These are phyloP conservation scores for Vitis vinifera DNA, from an alignment of 164 flowering plant species.

Conservation along the genomic window DNA sequence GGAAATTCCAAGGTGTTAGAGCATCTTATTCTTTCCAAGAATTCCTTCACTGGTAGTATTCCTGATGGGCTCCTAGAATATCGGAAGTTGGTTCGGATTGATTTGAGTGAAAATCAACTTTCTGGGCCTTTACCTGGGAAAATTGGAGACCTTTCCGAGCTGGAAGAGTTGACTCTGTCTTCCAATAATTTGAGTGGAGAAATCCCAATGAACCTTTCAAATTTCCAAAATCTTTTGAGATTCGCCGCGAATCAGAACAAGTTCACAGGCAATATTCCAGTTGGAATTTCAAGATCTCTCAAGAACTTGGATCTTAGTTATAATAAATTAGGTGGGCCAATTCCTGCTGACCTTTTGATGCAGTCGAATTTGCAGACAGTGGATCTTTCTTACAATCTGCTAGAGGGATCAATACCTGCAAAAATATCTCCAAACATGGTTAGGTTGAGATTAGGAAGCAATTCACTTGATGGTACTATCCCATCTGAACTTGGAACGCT, in stretches of 20 bases:
- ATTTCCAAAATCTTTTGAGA: slow-evolving; percentile 24
- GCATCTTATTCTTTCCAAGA: slow-evolving; percentile 26
- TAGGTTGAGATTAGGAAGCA: slow-evolving; percentile 44
- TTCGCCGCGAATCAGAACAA: slow-evolving; percentile 46
- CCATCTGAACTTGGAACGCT: slow-evolving; percentile 23
- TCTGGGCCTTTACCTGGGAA: slow-evolving; percentile 31
- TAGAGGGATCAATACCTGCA: slow-evolving; percentile 37
- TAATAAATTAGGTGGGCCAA: slow-evolving; percentile 32
- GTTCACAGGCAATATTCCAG: slow-evolving; percentile 37
- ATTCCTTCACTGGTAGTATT: slow-evolving; percentile 19
- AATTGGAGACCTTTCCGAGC: slow-evolving; percentile 30
- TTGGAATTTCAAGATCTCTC: slow-evolving; percentile 22
- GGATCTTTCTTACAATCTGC: slow-evolving; percentile 37
- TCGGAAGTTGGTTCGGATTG: slow-evolving; percentile 35
- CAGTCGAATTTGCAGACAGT: slow-evolving; percentile 31
- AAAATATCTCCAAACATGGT: slow-evolving; percentile 27
- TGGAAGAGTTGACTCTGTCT: slow-evolving; percentile 35
- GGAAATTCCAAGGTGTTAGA: slow-evolving; percentile 28
- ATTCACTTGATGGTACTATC: slow-evolving; percentile 28
- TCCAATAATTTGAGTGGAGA: slow-evolving; percentile 32
- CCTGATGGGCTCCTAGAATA: slow-evolving; percentile 27
- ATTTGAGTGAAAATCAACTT: slow-evolving; percentile 31
- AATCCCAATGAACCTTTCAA: slow-evolving; percentile 31
- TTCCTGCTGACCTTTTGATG: slow-evolving; percentile 39
- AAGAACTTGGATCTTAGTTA: slow-evolving; percentile 44